Percentiles rank a stretch among this genome's conserved stretches.
Conservation (phyloP, 2,329 filamentous ascomycete species). For the Clarireedia hainanense region DNA sequence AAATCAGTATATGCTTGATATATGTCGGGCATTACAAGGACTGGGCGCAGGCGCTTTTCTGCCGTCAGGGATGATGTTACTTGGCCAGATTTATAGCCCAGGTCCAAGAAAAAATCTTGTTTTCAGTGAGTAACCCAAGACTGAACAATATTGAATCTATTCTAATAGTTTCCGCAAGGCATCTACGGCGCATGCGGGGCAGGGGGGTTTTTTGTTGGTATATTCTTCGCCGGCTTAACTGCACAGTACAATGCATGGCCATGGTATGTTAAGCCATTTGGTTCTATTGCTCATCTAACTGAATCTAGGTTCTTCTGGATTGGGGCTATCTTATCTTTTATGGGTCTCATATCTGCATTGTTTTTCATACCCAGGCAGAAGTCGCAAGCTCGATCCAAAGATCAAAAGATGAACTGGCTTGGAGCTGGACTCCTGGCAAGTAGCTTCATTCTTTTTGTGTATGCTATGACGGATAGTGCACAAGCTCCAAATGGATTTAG, state of each 20-base stretch:
- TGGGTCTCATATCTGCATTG: conserved; percentile 38
- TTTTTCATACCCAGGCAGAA: conserved; percentile 43
- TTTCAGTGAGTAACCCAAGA: conserved; percentile 26
- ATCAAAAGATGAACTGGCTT: conserved; percentile 60
- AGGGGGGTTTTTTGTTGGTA: conserved; percentile 42
- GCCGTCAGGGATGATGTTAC: conserved; percentile 55
- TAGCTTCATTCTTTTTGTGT: conserved; percentile 61
- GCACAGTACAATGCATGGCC: conserved; percentile 52
- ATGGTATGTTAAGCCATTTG: conserved; percentile 41
- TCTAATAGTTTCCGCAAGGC: conserved; percentile 1
- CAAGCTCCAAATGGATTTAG: conserved; percentile 60
- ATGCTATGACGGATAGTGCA: conserved; percentile 62
- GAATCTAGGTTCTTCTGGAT: conserved; percentile 45
- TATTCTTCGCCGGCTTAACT: conserved; percentile 55
- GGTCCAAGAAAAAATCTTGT: conserved; percentile 59
- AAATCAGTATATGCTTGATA: conserved; percentile 59
- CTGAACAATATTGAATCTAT: background rate
- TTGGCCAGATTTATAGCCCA: conserved; percentile 54
- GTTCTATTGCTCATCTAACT: background rate
- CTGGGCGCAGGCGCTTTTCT: conserved; percentile 63
- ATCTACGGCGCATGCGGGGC: conserved; percentile 8
- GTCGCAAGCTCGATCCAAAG: conserved; percentile 22
- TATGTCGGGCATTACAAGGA: conserved; percentile 64
- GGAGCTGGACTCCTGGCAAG: conserved; percentile 52
- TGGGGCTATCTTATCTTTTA: conserved; percentile 43